Base-by-base conservation (phyloP, 1,284 basidiomycete species). In the Austroboletus niveus region DNA sequence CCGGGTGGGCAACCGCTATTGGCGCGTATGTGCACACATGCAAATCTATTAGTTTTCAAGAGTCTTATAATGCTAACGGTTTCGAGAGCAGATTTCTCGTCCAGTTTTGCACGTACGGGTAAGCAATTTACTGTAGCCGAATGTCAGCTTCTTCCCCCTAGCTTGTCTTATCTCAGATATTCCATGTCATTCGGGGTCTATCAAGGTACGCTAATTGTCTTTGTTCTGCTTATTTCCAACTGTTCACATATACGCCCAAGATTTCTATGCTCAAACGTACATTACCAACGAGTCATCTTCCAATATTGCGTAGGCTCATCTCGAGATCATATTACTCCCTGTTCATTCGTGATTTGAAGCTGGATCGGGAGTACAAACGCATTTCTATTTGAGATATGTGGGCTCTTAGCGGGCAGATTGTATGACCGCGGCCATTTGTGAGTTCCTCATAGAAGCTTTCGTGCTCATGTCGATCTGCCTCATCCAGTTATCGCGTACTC, bases 291-390 rank as follows among this genome's bases (percentile, higher is more conserved):
- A 66, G 34, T 65, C 66, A 2, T 47, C 72, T 6, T 75, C 73
- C n/a, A 58, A 68, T 12, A 74, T 75, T 27, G 64, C 73, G 73
- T 75, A 48, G 56, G 72, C 41, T 9, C 8, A 22, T 24, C 22
- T 24, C 22, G 22, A 5, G 22, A 5, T 24, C 22, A 24, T 24
- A 24, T 24, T 24, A 24, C 22, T 12, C 17, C 24, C 30, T 4
- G 27, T 49, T 52, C 34, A 57, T n/a, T 42, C 14, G 24, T 9
- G 7, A 15, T 29, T 34, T 36, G 20, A 49, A 74, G 72, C 32
- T 81, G 79, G 79, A 76, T 81, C 20, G 79, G 79, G 12, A 75
- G 77, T n/a, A 59, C 72, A 22, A 77, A 74, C 51, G 69, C 72
- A 38, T 75, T 72, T 53, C 59, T 78, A 20, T 68, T 74, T 30